Conservation (phyloP, 2,329 filamentous ascomycete genomes). For the Phialocephala sp. region DNA sequence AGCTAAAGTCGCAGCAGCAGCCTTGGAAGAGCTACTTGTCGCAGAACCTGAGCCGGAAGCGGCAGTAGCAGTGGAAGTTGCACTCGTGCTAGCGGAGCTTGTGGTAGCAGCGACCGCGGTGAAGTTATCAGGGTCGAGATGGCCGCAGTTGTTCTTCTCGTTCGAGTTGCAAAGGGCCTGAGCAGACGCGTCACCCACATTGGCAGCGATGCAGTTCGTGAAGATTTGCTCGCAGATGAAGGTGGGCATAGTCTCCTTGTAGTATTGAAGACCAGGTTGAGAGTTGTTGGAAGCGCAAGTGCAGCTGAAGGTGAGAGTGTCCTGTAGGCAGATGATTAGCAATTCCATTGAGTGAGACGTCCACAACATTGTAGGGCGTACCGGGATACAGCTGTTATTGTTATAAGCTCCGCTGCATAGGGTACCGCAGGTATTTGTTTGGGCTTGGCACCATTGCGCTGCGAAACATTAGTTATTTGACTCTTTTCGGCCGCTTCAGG, state of each 20-base stretch:
- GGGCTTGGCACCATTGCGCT: constrained; percentile 62
- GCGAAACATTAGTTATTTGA: constrained; percentile 28
- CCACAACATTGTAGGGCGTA: constrained; percentile 47
- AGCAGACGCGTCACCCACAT: constrained; percentile 52
- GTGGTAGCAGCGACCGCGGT: constrained; percentile 38
- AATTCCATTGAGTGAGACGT: not conserved
- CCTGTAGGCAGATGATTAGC: constrained; percentile 42
- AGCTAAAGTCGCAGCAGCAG: constrained; percentile 51
- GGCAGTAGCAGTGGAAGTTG: constrained; percentile 26
- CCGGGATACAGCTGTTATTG: constrained; percentile 60
- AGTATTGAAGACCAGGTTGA: constrained; percentile 59
- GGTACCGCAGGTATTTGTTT: constrained; percentile 63
- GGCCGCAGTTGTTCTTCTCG: constrained; percentile 56
- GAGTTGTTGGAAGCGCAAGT: constrained; percentile 58
- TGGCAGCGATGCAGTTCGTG: constrained; percentile 51
- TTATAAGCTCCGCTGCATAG: constrained; percentile 59
- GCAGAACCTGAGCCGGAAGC: constrained; percentile 39
- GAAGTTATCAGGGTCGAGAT: constrained; percentile 38
- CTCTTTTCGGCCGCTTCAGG: not conserved
- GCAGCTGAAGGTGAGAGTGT: constrained; percentile 59
- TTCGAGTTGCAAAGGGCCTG: constrained; percentile 53
- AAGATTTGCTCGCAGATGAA: constrained; percentile 62
- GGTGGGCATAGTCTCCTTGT: constrained; percentile 63
- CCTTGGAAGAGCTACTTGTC: constrained; percentile 38
- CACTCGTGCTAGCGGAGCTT: constrained; percentile 49